Evolutionary conservation across 1,284 basidiomycete species (phyloP), one percentile per base, ranked within the genome.

Genomic region (Fomitopsis pinicola): DNA sequence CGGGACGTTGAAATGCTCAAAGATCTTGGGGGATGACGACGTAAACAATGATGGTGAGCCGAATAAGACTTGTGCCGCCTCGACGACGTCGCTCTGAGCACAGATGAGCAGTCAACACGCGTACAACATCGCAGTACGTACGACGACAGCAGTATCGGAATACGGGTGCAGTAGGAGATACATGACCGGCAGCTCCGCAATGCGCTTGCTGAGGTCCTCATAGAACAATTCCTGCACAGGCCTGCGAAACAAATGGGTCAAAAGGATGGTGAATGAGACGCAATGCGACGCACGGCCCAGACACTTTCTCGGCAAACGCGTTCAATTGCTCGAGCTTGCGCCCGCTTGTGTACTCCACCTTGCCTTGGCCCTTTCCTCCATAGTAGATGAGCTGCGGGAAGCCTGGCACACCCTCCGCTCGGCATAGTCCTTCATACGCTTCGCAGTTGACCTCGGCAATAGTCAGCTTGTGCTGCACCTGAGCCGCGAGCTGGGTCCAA

Each of bases 391-490:
- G 76, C 57, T 88, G 92, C 0, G 95, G 95, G 74, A 90, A 98
- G 4, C 91, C 92, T 40, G 80, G 71, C 26, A 98, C 80, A 6
- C 80, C 82, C 62, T 94, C 80, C 7, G 75, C 69, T 42, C 78
- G 76, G 73, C 95, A 97, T 3, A 95, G 71, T 0, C 78, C 71
- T 35, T 79, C 77, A 68, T 94, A 77, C 0, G 80, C 84, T 22
- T 96, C 95, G 68, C 95, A 98, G 71, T 98, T 86, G 28, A 98
- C 88, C 62, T 95, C 88, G 1, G 87, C 93, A 10, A 98, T 77
- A 55, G 83, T 89, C 42, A 95, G 76, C 60, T 85, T 86, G 64
- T 82, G 79, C 66, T 88, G 81, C 80, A 94, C 85, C 40, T 78
- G 76, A 44, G 76, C 74, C 0, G 91, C 94, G 6, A 98, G 82